Evolutionary conservation across 208 protist species (phyloP), one percentile per base, ranked within the genome.

Genomic region (Angomonas deanei): DNA sequence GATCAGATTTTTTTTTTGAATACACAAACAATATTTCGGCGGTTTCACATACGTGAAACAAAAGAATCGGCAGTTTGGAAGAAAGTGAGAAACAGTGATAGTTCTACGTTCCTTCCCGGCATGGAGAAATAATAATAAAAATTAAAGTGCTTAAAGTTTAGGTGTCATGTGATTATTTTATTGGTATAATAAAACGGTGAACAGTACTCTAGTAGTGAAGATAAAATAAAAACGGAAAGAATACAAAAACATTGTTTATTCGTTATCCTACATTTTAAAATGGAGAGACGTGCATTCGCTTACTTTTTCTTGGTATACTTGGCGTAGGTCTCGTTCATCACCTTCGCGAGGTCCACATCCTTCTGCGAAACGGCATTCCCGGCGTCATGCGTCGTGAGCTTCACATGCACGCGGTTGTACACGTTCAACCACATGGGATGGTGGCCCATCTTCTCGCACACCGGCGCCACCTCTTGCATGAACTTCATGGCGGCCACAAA

Each of bases 371-470:
- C 84, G 26, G 66, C 64, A 68, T 93, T 87, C n/a, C 76, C 90
- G 27, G 81, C 92, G 62, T 97, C 94, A 64, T 99, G 97, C 19
- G 96, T 99, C 42, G 87, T 92, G 21, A 99, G 76, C n/a, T 75
- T 63, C 59, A 99, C 81, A 26, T 86, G 74, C 2, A 99, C 61
- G 46, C 80, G 84, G 65, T 98, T 98, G 74, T 98, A 98, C 21
- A 93, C 86, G 70, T 98, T 99, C 47, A 94, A 86, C 95, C 96
- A 98, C 64, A 77, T 62, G n/a, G 97, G 97, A 38, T 99, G 97
- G 64, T 99, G 97, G 50, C 94, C 75, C 73, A 84, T 76, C 64
- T 77, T 27, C 47, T 98, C 95, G 53, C 91, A 94, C 34, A 86
- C 70, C 0, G 74, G 71, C 26, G 81, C 91, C 33, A 91, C 73